These are phyloP conservation scores for Chlamydomonas sp. DNA, from an alignment of 139 green algal genomes.

Conservation along the genomic window DNA sequence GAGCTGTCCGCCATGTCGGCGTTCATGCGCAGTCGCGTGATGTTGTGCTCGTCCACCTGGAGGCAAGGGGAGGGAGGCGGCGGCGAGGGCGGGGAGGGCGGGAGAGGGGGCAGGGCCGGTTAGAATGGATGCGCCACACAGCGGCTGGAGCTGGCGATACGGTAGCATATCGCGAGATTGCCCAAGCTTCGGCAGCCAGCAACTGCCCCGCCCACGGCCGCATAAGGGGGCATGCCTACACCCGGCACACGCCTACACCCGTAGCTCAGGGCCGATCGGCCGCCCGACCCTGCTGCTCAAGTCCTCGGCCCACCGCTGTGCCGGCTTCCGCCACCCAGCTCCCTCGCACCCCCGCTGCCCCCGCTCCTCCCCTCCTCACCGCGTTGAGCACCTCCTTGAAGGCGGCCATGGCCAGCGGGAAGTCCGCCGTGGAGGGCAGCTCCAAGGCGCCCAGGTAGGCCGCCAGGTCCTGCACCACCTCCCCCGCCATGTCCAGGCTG, in stretches of 20 bases:
- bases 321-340: not conserved
- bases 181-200: too few relatives aligned
- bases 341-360: not conserved
- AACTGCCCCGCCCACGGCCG: too few relatives aligned
- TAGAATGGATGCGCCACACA: too few relatives aligned
- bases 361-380: slow-evolving; percentile 29
- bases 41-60: slow-evolving; percentile 74
- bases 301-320: not conserved
- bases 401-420: slow-evolving; percentile 66
- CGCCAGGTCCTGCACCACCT: slow-evolving; percentile 75
- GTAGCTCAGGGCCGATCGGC: too few relatives aligned
- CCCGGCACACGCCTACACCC: too few relatives aligned
- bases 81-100: not conserved
- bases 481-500: slow-evolving; percentile 74
- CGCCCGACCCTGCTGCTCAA: not conserved
- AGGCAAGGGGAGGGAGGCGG: not conserved
- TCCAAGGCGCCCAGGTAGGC: slow-evolving; percentile 59
- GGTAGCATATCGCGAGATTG: too few relatives aligned
- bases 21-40: slow-evolving; percentile 64
- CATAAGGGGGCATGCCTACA: too few relatives aligned
- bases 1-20: slow-evolving; percentile 69
- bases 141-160: too few relatives aligned
- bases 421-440: slow-evolving; percentile 64
- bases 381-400: slow-evolving; percentile 63
- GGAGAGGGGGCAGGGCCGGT: too few relatives aligned